Evolutionary conservation across 495 filamentous ascomycete genomes (phyloP).

Genomic region (Neurospora sp.): DNA sequence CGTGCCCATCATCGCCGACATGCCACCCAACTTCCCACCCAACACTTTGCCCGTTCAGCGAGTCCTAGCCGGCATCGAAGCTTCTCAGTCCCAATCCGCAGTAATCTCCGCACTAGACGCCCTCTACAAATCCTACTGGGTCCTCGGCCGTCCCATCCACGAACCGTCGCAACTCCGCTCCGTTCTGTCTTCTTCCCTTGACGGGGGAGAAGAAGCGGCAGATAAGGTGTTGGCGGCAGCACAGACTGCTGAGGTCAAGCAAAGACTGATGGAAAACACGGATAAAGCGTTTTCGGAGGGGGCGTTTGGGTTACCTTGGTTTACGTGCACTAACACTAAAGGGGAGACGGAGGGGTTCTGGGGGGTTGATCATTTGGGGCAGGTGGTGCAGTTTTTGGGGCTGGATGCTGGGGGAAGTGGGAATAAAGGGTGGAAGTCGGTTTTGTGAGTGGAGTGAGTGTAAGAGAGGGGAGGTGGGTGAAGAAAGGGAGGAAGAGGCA

Average conservation of each 20-base stretch:
- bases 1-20: slow-evolving; percentile 42
- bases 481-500: neutral
- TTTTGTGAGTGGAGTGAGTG: slow-evolving; percentile 32
- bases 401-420: slow-evolving; percentile 27
- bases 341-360: slow-evolving; percentile 56
- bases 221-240: slow-evolving; percentile 18
- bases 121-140: slow-evolving; percentile 51
- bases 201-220: slow-evolving; percentile 20
- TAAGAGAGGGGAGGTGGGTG: neutral
- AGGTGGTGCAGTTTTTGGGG: slow-evolving; percentile 51
- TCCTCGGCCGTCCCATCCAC: slow-evolving; percentile 36
- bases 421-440: slow-evolving; percentile 35
- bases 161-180: slow-evolving; percentile 36
- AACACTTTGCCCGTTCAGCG: slow-evolving; percentile 44
- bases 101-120: slow-evolving; percentile 36
- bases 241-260: slow-evolving; percentile 42
- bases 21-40: slow-evolving; percentile 50
- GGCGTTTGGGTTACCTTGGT: slow-evolving; percentile 66
- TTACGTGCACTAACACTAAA: slow-evolving; percentile 49
- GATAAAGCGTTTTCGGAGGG: slow-evolving; percentile 47
- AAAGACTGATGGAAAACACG: slow-evolving; percentile 42
- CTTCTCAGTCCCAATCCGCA: slow-evolving; percentile 23
- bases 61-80: slow-evolving; percentile 29
- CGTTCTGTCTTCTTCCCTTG: neutral
- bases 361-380: slow-evolving; percentile 60